Conservation (phyloP, 352 stramenopile species). For the Globisporangium cylindrosporum region DNA sequence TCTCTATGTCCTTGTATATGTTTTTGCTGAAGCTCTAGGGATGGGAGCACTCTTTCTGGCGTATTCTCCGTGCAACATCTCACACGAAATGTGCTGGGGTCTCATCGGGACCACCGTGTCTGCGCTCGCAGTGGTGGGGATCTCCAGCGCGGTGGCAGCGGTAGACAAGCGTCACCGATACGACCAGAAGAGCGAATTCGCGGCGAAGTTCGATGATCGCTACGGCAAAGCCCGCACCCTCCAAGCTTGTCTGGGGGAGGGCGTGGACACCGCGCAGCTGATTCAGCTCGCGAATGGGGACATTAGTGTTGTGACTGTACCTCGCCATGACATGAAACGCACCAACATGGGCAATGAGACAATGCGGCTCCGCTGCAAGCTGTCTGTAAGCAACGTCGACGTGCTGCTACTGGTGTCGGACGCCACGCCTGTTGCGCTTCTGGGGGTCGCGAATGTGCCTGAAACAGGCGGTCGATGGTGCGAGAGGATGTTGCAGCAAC, state of each 20-base stretch:
- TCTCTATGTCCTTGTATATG: too few relatives aligned
- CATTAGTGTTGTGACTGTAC: too few relatives aligned
- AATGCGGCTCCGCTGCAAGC: not conserved
- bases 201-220: not conserved
- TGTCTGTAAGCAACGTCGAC: not conserved
- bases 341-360: not conserved
- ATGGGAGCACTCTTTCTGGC: too few relatives aligned
- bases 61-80: not conserved
- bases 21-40: too few relatives aligned
- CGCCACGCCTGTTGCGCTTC: too few relatives aligned
- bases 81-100: not conserved
- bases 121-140: not conserved
- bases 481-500: not conserved
- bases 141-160: not conserved
- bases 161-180: not conserved
- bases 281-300: too few relatives aligned
- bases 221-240: conserved; percentile 2
- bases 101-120: not conserved
- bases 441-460: not conserved
- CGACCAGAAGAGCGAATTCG: not conserved
- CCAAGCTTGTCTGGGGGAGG: not conserved
- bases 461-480: not conserved
- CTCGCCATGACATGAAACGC: too few relatives aligned
- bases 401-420: too few relatives aligned
- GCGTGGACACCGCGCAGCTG: not conserved